Evolutionary conservation across 116 monocot species (phyloP).

Genomic region (Papilionanthe hybrid): DNA sequence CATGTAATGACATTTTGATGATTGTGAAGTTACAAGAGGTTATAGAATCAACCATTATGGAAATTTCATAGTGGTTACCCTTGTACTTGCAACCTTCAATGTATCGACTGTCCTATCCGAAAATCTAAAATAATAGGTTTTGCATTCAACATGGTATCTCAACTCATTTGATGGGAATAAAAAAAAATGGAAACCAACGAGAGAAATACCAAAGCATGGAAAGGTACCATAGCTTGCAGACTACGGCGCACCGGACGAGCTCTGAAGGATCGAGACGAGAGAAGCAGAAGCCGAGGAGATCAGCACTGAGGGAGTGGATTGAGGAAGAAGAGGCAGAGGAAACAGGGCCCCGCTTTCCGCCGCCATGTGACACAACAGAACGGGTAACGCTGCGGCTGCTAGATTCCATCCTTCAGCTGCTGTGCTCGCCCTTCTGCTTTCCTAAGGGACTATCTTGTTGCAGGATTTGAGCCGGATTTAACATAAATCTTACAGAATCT

Average conservation of each 20-base stretch:
- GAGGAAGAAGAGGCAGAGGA: slow-evolving; percentile 4
- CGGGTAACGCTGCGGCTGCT: not conserved
- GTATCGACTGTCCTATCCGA: not conserved
- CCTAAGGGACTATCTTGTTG: not conserved
- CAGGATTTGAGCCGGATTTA: too few species aligned
- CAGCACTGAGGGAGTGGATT: slow-evolving; percentile 40
- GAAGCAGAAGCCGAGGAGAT: slow-evolving; percentile 56
- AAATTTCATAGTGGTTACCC: not conserved
- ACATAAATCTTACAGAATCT: too few species aligned
- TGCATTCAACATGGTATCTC: not conserved
- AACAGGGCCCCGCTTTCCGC: not conserved
- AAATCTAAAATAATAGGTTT: not conserved
- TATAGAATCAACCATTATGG: too few species aligned
- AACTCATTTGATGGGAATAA: not conserved
- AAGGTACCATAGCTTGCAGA: slow-evolving; percentile 61
- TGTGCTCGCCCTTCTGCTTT: not conserved
- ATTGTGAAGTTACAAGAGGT: too few species aligned
- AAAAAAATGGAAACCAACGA: not conserved
- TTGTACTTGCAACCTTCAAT: not conserved
- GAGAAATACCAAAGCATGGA: not conserved
- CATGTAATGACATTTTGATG: too few species aligned
- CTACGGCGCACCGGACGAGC: slow-evolving; percentile 67
- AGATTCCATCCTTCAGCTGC: not conserved
- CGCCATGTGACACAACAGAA: not conserved
- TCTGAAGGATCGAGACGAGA: slow-evolving; percentile 57